These are phyloP conservation scores for Phytopythium vexans DNA, from an alignment of 352 stramenopile species.

Conservation along the genomic window DNA sequence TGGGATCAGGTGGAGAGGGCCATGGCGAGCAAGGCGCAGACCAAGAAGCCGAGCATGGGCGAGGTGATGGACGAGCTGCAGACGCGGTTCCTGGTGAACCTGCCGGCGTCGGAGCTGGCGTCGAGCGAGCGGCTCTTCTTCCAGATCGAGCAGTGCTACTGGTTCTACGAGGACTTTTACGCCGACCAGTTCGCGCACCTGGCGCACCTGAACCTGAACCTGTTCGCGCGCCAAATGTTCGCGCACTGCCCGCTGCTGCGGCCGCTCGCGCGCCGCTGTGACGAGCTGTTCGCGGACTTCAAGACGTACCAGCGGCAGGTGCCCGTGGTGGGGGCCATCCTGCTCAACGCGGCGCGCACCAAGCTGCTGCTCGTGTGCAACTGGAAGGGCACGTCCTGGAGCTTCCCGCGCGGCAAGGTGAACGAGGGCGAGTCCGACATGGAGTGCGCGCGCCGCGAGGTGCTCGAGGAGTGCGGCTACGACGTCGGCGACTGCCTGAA, in stretches of 20 bases:
- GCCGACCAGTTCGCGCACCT: constrained; percentile 85
- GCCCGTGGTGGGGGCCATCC: constrained; percentile 92
- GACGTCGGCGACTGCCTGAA: constrained; percentile 74
- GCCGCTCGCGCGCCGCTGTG: constrained; percentile 82
- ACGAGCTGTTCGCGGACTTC: constrained; percentile 93
- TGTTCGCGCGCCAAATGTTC: constrained; percentile 93
- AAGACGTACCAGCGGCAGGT: constrained; percentile 93
- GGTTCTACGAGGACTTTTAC: constrained; percentile 98
- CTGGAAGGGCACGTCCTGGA: constrained; percentile 91
- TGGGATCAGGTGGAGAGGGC: constrained; percentile 6
- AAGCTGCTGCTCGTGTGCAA: constrained; percentile 91
- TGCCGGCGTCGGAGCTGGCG: constrained; percentile 87
- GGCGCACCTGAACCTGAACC: constrained; percentile 91
- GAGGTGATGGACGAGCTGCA: constrained; percentile 96
- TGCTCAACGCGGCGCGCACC: constrained; percentile 83
- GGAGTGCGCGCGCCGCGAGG: constrained; percentile 88
- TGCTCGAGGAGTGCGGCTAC: constrained; percentile 92
- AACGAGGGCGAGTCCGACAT: constrained; percentile 90
- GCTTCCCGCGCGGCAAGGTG: constrained; percentile 92
- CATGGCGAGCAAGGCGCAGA: constrained; percentile 13
- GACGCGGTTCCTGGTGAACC: constrained; percentile 94
- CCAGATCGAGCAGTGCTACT: constrained; percentile 97
- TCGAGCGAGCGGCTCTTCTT: constrained; percentile 96
- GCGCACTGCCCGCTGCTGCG: constrained; percentile 86
- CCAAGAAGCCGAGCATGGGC: constrained; percentile 55